Percentiles rank a stretch among this genome's conserved stretches.
These are phyloP conservation scores for Ascochyta viciae-villosae DNA, from an alignment of 2,329 filamentous ascomycete species.

Conservation along the genomic window DNA sequence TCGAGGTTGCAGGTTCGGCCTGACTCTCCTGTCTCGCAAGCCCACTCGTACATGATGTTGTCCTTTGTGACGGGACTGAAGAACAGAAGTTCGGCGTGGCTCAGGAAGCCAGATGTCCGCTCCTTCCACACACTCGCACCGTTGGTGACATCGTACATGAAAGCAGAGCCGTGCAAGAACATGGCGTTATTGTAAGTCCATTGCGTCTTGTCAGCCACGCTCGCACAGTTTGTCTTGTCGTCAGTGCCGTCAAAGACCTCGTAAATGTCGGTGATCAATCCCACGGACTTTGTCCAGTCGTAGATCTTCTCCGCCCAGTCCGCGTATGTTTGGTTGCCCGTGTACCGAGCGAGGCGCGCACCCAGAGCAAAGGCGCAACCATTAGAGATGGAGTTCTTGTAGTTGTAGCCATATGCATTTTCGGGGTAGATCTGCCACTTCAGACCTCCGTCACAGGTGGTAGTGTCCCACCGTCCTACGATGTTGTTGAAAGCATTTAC, in stretches of 20 bases:
- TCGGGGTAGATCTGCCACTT: conserved; percentile 81
- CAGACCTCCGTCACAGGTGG: conserved; percentile 73
- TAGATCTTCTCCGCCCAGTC: conserved; percentile 74
- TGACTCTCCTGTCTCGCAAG: conserved; percentile 64
- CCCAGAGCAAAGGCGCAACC: conserved; percentile 84
- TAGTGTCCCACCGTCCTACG: conserved; percentile 71
- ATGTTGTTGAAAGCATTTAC: conserved; percentile 77
- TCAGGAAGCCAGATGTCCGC: conserved; percentile 67
- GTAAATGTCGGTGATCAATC: conserved; percentile 59
- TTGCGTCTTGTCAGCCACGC: conserved; percentile 57
- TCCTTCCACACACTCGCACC: conserved; percentile 60
- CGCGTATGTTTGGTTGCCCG: conserved; percentile 62
- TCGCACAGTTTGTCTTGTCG: conserved; percentile 58
- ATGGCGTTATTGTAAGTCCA: conserved; percentile 66
- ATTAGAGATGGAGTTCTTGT: conserved; percentile 84
- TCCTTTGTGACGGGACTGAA: conserved; percentile 63
- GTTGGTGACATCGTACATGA: conserved; percentile 62
- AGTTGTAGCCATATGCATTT: conserved; percentile 76
- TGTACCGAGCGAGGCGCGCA: conserved; percentile 75
- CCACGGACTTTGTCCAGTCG: conserved; percentile 61
- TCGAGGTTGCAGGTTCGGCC: conserved; percentile 69
- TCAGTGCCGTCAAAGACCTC: conserved; percentile 64
- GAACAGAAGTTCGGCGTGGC: conserved; percentile 51
- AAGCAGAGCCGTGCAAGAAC: conserved; percentile 62
- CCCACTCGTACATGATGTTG: conserved; percentile 69